These are phyloP conservation scores for Penicillium angulare DNA, from an alignment of 495 filamentous ascomycete species.

Conservation along the genomic window DNA sequence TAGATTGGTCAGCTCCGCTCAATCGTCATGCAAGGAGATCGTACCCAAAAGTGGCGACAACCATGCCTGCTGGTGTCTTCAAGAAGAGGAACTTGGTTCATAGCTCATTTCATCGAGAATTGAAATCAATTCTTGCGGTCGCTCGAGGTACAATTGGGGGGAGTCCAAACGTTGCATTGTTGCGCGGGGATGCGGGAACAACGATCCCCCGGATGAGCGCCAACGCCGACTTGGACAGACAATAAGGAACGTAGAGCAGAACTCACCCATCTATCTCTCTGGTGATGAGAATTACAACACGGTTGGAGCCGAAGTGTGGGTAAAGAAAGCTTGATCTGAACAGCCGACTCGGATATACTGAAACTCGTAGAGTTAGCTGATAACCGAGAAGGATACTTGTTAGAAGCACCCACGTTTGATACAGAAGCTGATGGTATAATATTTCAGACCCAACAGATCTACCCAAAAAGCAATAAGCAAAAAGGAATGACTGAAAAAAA, in stretches of 20 bases:
- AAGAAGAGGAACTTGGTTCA: conserved; percentile 22
- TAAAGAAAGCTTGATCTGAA: too few relatives aligned
- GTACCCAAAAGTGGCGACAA: conserved; percentile 29
- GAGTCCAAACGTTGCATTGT: background rate
- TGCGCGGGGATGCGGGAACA: conserved; percentile 14
- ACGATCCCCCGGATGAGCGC: conserved; percentile 11
- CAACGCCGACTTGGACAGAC: background rate
- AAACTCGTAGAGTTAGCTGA: too few relatives aligned
- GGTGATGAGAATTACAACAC: background rate
- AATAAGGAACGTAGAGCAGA: background rate
- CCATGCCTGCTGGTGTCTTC: background rate
- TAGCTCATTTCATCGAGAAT: conserved; percentile 10
- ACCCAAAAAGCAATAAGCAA: too few relatives aligned
- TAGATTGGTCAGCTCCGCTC: conserved; percentile 27
- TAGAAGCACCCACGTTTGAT: too few relatives aligned
- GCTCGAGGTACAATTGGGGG: background rate
- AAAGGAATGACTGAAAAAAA: too few relatives aligned
- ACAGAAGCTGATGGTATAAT: too few relatives aligned
- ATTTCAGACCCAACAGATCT: too few relatives aligned
- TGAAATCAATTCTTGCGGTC: background rate
- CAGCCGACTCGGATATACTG: too few relatives aligned
- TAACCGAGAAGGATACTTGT: too few relatives aligned
- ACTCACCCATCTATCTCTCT: background rate
- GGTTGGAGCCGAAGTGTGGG: too few relatives aligned
- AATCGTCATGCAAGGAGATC: conserved; percentile 6